phyloP scores from a whole-genome alignment of 345 rosid species.

The Lenwebbia sp. region DNA sequence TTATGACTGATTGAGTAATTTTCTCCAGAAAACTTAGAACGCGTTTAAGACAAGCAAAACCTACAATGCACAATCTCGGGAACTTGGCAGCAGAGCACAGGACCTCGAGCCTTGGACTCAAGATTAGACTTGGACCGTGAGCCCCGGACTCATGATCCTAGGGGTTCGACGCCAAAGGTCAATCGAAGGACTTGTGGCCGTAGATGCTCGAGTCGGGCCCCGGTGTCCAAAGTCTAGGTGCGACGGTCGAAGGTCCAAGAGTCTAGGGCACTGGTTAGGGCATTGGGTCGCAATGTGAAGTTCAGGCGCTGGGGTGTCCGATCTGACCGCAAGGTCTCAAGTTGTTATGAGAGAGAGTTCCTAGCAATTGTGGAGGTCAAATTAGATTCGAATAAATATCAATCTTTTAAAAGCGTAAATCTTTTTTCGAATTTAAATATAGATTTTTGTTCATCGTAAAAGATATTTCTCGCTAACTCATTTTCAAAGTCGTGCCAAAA shows the following conservation, averaged over 20 bases:
- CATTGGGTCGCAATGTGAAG: neutral
- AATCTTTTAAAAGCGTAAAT: neutral
- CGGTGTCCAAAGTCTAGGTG: neutral
- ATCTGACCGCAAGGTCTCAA: neutral
- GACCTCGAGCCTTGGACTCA: no score
- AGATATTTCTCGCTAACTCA: neutral
- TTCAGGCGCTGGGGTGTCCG: fast-evolving
- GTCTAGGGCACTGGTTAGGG: neutral
- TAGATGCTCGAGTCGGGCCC: neutral
- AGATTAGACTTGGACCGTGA: neutral
- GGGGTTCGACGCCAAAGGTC: neutral
- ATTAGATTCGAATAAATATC: neutral
- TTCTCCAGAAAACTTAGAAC: no score
- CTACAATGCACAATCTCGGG: no score
- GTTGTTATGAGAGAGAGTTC: fast-evolving
- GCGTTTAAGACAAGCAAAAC: no score
- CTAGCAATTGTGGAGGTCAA: neutral
- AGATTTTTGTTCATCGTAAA: neutral
- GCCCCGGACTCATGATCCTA: neutral
- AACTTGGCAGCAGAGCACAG: no score
- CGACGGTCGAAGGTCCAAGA: neutral
- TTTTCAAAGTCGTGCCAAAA: no score
- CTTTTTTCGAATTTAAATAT: neutral
- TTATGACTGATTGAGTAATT: no score
- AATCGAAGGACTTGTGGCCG: neutral